Evolutionary conservation across 257 asterid genomes (phyloP).

Genomic region (Lycium ferocissimum): DNA sequence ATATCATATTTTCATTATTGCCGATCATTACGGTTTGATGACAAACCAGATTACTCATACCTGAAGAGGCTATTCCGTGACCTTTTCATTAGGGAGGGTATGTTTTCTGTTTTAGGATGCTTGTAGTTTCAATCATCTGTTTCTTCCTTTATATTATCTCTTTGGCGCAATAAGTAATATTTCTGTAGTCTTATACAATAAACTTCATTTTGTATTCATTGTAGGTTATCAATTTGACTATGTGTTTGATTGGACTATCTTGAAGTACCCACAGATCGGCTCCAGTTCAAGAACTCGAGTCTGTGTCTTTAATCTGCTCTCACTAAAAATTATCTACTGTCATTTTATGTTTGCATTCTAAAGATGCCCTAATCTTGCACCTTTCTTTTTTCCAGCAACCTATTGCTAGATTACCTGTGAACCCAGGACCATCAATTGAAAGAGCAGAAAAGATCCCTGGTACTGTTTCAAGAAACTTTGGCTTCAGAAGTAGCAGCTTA

Average conservation of each 20-base stretch:
- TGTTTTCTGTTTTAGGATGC: neutral
- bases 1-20: constrained; percentile 89
- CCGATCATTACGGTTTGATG: constrained; percentile 87
- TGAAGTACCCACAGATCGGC: constrained; percentile 82
- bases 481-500: neutral
- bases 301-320: constrained; percentile 32
- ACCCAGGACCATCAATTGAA: constrained; percentile 65
- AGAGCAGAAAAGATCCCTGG: constrained; percentile 75
- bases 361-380: constrained; percentile 21
- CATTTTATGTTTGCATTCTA: neutral
- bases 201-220: constrained; percentile 20
- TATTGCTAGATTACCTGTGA: constrained; percentile 59
- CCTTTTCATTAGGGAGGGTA: constrained; percentile 87
- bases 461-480: constrained; percentile 36
- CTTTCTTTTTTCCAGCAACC: constrained; percentile 55
- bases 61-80: constrained; percentile 87
- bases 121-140: neutral
- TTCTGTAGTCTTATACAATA: neutral
- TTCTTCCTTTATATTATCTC: neutral
- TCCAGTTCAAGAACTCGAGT: constrained; percentile 76
- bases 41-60: constrained; percentile 92
- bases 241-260: constrained; percentile 91
- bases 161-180: neutral
- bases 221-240: constrained; percentile 87
- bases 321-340: neutral